These are phyloP conservation scores for Puccinia coronata DNA, from an alignment of 1,284 basidiomycete species.

Conservation along the genomic window DNA sequence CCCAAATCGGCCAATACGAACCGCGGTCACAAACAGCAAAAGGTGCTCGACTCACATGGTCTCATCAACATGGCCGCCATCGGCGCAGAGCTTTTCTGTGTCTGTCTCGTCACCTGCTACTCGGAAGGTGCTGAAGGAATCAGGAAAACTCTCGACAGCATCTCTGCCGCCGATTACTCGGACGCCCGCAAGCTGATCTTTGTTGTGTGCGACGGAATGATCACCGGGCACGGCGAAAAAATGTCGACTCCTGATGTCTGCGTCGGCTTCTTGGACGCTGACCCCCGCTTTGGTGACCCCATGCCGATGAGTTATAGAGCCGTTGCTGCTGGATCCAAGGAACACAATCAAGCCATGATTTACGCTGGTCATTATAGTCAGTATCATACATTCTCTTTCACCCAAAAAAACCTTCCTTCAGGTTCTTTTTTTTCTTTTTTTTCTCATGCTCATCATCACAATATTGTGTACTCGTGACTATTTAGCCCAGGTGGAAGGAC, in stretches of 20 bases:
- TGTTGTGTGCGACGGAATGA: too few species aligned
- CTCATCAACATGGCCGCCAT: constrained; percentile 81
- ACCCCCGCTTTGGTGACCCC: constrained; percentile 93
- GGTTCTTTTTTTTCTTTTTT: too few species aligned
- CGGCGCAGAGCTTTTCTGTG: constrained; percentile 87
- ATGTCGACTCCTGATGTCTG: constrained; percentile 94
- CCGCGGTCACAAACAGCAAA: constrained; percentile 25
- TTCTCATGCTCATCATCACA: too few species aligned
- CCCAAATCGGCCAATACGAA: constrained; percentile 48
- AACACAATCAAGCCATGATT: constrained; percentile 92
- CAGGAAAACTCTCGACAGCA: constrained; percentile 86
- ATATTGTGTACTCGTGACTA: too few species aligned
- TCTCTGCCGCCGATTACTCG: constrained; percentile 84
- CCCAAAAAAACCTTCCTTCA: too few species aligned
- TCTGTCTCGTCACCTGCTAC: constrained; percentile 96
- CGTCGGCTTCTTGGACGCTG: constrained; percentile 85
- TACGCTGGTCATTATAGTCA: constrained; percentile 98
- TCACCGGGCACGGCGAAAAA: constrained; percentile 94
- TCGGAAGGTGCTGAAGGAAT: constrained; percentile 93
- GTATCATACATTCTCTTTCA: constrained; percentile 59
- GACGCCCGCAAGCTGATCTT: constrained; percentile 89
- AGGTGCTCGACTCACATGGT: constrained; percentile 53
- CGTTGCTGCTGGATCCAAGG: constrained; percentile 83
- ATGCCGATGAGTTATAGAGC: constrained; percentile 91
- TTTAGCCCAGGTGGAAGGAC: constrained; percentile 66